Evolutionary conservation across 352 stramenopile species (phyloP), one percentile per base, ranked within the genome.

Genomic region (Globisporangium barbulae): DNA sequence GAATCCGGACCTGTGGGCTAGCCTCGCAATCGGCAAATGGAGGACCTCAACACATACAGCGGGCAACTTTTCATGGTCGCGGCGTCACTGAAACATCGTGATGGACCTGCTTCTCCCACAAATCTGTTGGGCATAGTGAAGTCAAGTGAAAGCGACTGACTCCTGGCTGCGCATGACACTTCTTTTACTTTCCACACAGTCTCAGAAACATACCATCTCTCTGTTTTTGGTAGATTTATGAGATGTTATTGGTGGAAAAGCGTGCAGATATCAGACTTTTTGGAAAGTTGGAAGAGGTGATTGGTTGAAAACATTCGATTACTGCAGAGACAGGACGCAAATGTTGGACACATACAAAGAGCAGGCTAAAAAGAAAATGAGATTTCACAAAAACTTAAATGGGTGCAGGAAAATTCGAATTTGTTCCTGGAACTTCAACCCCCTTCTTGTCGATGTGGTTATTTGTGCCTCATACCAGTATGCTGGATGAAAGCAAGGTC

Each of bases 41-140:
- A 48, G 42, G 15, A 22, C 19, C 17, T 5, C 42, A 12, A 0
- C 52, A 45, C 31, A 30, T 44, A 57, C 52, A 31, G 31, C n/a
- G 10, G n/a, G 0, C 9, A 2, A 3, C 5, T 21, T 9, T 13
- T 21, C 41, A 47, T 21, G 41, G 17, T 47, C 6, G 17, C 3
- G 8, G 37, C 37, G 15, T 41, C 44, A 1, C 44, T 49, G 21
- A 52, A 52, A 17, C 45, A 21, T 7, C 8, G 31, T 30, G 45
- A 25, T 21, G 8, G 19, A 30, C n/a, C 30, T 17, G 28, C 28
- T 57, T 57, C 50, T 57, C 50, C 31, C 50, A n/a, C 15, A 28
- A 28, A 28, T 28, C 25, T 7, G 39, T 21, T n/a, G 22, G 39
- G 8, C 50, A 57, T 58, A 58, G 17, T 58, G 52, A 58, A 30